Evolutionary conservation across 768 basidiomycete species (phyloP).

Genomic region (Stropharia rugosoannulata): DNA sequence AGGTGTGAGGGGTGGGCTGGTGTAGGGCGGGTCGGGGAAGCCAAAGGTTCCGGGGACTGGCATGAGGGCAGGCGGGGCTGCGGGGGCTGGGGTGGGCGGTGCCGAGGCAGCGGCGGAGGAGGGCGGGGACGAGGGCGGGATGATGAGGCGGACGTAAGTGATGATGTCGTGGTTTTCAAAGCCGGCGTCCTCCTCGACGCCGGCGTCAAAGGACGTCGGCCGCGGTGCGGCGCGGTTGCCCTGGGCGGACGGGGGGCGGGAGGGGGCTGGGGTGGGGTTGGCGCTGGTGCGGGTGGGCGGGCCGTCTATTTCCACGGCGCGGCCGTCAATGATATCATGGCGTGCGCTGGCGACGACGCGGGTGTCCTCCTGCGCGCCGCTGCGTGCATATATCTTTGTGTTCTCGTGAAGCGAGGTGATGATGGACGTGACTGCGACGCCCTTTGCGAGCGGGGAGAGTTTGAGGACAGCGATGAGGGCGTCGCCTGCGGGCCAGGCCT

Average conservation of each 20-base stretch:
- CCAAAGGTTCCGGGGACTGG: neutral
- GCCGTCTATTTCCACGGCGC: slow-evolving; percentile 38
- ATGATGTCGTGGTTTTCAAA: slow-evolving; percentile 45
- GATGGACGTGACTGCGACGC: slow-evolving; percentile 68
- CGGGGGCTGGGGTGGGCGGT: slow-evolving; percentile 1
- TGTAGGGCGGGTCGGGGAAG: neutral
- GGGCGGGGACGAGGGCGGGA: slow-evolving; percentile 12
- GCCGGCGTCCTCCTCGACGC: slow-evolving; percentile 9
- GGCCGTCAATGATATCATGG: slow-evolving; percentile 68
- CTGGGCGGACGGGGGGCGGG: neutral
- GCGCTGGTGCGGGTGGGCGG: neutral
- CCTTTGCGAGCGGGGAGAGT: slow-evolving; percentile 85
- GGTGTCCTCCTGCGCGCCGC: slow-evolving; percentile 57
- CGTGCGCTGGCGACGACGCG: slow-evolving; percentile 59
- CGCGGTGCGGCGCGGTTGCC: neutral
- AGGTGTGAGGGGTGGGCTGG: neutral
- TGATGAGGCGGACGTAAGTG: slow-evolving; percentile 32
- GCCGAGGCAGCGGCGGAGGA: neutral
- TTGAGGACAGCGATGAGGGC: slow-evolving; percentile 79
- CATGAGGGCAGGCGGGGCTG: neutral
- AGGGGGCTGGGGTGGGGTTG: neutral
- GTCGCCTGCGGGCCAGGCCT: slow-evolving; percentile 94
- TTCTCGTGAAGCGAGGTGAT: slow-evolving; percentile 73
- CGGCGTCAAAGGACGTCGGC: neutral
- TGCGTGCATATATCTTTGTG: slow-evolving; percentile 56